Base-by-base conservation (phyloP, 345 rosid species). In the Ricinus communis region DNA sequence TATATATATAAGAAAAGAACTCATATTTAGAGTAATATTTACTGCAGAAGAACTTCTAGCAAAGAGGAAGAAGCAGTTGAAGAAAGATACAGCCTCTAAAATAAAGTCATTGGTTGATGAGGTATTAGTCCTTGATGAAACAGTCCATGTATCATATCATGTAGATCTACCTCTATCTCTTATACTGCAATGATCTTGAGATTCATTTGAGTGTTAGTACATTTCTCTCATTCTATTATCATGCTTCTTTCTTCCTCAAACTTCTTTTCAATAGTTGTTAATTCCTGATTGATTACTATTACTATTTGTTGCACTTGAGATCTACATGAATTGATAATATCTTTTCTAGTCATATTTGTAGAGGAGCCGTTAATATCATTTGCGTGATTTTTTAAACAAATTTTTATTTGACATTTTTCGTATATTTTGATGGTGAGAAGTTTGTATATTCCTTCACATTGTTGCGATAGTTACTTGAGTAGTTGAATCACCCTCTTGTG, bases 11-110 rank as follows among this genome's bases (percentile, higher is more conserved):
- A 0, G 64, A 43, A 53, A 68, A 51, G 55, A 24, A 52, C 38
- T 80, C 4, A 65, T 73, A 31, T 33, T 57, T 68, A 65, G 66
- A 51, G 33, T 63, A 60, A 51, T 79, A 16, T 81, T 71, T 72
- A 75, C 62, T 77, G 87, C 96, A 96, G 99, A 87, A 21, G 98
- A 96, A 82, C 98, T 96, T 87, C 82, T 75, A 74, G 84, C 87
- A 72, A 96, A 90, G 81, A 85, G 99, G 85, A 96, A 87, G 85
- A 96, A 91, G 75, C 98, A 87, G 77, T 81, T 96, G 82, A 96
- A 89, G 91, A 96, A 96, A 86, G 93, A 93, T 80, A 86, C 91
- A 24, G 96, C 98, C 75, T 85, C 93, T 51, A 96, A 96, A 74
- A 76, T 91, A 55, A 96, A 96, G 85, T 93, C 96, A 47, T 57